Evolutionary conservation across 2,329 filamentous ascomycete genomes (phyloP), one percentile per base, ranked within the genome.

Genomic region (Ceratocystis eucalypticola): DNA sequence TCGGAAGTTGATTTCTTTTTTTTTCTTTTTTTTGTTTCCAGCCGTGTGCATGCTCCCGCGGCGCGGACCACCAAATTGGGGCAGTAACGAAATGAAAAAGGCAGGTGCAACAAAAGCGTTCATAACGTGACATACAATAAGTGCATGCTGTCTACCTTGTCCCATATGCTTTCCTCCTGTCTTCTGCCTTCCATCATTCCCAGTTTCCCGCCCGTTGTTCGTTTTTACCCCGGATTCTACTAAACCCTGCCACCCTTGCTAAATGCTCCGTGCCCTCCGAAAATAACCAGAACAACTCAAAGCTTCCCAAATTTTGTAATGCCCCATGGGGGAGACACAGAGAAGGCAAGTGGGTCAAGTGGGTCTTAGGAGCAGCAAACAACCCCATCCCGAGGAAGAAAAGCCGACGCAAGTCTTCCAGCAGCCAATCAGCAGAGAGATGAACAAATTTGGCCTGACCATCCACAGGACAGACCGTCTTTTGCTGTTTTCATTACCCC

Each of bases 211-310:
- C 25, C 7, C 5, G 45, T 12, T 53, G 8, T 5, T 53, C 7
- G 37, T 33, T 59, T 59, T 59, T 59, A 59, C 55, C 55, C 55
- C 55, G 55, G 55, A 59, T 59, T 59, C 28, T 59, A 33, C 30
- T 59, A 59, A 59, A 33, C 55, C 55, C 55, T 59, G 55, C 55
- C 6, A 33, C 28, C 55, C 22, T 59, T 30, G 55, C 55, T 37
- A 59, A 33, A 59, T 59, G 55, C 55, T 33, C 55, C 55, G 55
- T 59, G 55, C 55, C 55, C 55, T 59, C 55, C 55, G 55, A 59
- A 37, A 59, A 37, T 57, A 28, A 20, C 55, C 30, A 59, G 28
- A 30, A 28, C 53, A 57, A 33, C 22, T 57, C 53, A 57, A 57
- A 57, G 53, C 30, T 59, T 37, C 55, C 55, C 55, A 59, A n/a